These are phyloP conservation scores for Calonectria honghensis DNA, from an alignment of 2,329 filamentous ascomycete species.

Conservation along the genomic window DNA sequence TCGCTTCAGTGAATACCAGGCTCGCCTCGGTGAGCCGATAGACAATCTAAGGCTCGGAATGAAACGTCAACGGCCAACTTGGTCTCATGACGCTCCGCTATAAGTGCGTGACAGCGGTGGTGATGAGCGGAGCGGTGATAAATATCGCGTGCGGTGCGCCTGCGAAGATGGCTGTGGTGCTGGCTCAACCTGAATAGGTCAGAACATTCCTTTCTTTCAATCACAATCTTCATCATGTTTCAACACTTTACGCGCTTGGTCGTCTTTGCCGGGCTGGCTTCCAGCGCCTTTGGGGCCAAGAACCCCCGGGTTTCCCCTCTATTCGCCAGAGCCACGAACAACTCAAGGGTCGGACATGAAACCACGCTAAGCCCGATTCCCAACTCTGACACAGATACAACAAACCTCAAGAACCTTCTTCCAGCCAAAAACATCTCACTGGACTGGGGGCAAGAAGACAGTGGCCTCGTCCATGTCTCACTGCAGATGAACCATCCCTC, in stretches of 20 bases:
- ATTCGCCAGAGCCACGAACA: constrained; percentile 16
- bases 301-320: neutral
- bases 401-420: constrained; percentile 37
- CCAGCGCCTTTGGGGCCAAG: neutral
- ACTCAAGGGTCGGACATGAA: constrained; percentile 30
- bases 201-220: neutral
- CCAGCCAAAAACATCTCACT: constrained; percentile 42
- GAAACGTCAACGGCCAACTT: constrained; percentile 37
- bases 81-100: constrained; percentile 2
- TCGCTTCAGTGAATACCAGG: constrained; percentile 8
- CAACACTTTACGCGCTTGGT: constrained; percentile 7
- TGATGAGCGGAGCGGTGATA: constrained; percentile 14
- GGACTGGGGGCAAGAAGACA: constrained; percentile 36
- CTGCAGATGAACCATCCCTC: constrained; percentile 46
- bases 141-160: constrained; percentile 20
- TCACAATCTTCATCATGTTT: constrained; percentile 2
- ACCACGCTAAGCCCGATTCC: constrained; percentile 41
- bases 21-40: constrained; percentile 5
- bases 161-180: neutral
- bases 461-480: constrained; percentile 42
- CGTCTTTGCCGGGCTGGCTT: constrained; percentile 21
- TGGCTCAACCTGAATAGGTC: neutral
- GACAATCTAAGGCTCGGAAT: constrained; percentile 17
- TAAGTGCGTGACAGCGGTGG: neutral
- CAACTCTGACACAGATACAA: constrained; percentile 35